Evolutionary conservation across 2,329 filamentous ascomycete genomes (phyloP).

Genomic region (Trematosphaeria pertusa): DNA sequence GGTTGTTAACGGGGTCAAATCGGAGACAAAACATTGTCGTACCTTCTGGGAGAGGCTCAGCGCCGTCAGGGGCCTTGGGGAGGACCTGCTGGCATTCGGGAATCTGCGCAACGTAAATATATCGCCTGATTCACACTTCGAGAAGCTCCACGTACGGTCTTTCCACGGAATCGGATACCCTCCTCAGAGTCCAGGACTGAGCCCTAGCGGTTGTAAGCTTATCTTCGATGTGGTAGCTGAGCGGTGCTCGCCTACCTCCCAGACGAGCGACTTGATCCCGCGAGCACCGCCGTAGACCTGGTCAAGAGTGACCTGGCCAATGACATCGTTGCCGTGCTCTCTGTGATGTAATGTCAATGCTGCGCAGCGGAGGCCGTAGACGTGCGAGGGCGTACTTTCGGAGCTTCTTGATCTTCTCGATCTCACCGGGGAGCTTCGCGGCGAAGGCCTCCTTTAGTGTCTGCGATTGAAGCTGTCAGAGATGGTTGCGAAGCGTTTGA

Average conservation of each 20-base stretch:
- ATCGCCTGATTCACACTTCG: conserved; percentile 10
- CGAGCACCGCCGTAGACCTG: conserved; percentile 99
- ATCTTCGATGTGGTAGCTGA: conserved; percentile 4
- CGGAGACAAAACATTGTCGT: conserved; percentile 1
- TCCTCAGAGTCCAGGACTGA: conserved; percentile 98
- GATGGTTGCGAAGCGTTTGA: conserved; percentile 17
- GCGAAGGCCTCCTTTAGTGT: conserved; percentile 98
- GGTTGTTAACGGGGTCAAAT: conserved; percentile 17
- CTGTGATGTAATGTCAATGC: conserved; percentile 57
- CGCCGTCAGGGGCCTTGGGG: conserved; percentile 94
- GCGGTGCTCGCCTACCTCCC: conserved; percentile 69
- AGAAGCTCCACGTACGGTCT: conserved; percentile 67
- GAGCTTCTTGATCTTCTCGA: conserved; percentile 99
- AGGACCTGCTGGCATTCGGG: conserved; percentile 98
- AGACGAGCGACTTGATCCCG: conserved; percentile 98
- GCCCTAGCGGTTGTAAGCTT: conserved; percentile 56
- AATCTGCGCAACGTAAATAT: conserved; percentile 63
- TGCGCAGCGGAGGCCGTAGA: conserved; percentile 17
- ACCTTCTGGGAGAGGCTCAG: conserved; percentile 97
- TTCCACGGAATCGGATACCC: conserved; percentile 98
- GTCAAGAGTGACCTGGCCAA: conserved; percentile 98
- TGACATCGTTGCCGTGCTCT: conserved; percentile 92
- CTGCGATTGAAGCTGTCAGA: conserved; percentile 59
- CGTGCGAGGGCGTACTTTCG: conserved; percentile 71
- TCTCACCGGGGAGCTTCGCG: conserved; percentile 92